Base-by-base conservation (phyloP, 305 asterid species). In the Fraxinus dipetala region DNA sequence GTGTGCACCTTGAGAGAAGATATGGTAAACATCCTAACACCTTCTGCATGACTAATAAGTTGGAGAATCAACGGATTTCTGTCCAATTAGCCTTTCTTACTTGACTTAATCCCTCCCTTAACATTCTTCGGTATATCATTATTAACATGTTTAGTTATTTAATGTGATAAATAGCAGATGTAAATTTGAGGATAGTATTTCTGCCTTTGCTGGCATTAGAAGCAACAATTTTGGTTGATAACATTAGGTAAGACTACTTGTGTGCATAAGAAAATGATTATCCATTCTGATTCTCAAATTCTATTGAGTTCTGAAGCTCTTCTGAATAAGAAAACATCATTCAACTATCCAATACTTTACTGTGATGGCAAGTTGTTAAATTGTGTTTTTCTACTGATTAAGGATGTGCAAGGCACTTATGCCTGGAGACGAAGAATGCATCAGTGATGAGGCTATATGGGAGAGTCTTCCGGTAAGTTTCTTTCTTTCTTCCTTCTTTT, bases 381-480 rank as follows among this genome's bases (percentile, higher is more conserved):
- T 75, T 80, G 69, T 86, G 84, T 59, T 84, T 67, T 78, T 83
- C 31, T 83, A 45, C 72, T 88, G 76, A 70, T 81, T 20, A 85
- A 96, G 99, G 90, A 94, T 94, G 98, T 94, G 99, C 85, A 86
- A 95, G 87, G 91, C 98, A 80, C 88, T 94, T 84, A 91, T 96
- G 97, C 99, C 98, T 72, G 97, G 98, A 80, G 99, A 94, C 43
- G 98, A 96, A 0, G 98, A 96, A 69, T 91, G 83, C 83, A 89
- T 94, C 88, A 91, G 89, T 73, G 99, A 93, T 79, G 98, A 94
- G 85, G 99, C 98, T 65, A 91, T 94, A 83, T 94, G 97, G 98
- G 98, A 91, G 88, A 92, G 97, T 78, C 97, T 93, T 81, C 98
- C 98, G 7, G 98, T 95, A 92, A 90, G 94, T 91, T 81, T 54